A percentile compares a stretch with the other conserved stretches of the same genome.
Evolutionary conservation across 257 asterid species (phyloP).

Genomic region (Ilex asprella): DNA sequence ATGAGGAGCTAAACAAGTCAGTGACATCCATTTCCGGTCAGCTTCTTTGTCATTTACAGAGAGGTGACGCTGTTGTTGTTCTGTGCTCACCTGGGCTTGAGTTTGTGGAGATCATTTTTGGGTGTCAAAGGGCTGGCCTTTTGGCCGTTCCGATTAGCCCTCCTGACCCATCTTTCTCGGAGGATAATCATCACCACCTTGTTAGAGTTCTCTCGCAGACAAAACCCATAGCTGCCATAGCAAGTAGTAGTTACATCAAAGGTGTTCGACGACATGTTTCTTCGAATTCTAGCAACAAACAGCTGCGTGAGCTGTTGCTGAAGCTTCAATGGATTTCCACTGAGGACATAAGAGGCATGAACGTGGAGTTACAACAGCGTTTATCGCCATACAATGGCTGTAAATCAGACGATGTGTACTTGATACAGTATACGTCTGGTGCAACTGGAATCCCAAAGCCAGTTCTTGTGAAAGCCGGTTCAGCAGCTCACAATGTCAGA

Average conservation of each 20-base stretch:
- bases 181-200: slow-evolving; percentile 37
- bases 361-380: background rate
- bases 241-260: slow-evolving; percentile 31
- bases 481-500: slow-evolving; percentile 88
- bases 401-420: slow-evolving; percentile 42
- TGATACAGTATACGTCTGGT: slow-evolving; percentile 83
- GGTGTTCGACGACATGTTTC: slow-evolving; percentile 24
- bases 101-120: slow-evolving; percentile 53
- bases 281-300: slow-evolving; percentile 8
- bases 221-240: slow-evolving; percentile 67
- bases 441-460: slow-evolving; percentile 78
- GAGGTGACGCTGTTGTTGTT: slow-evolving; percentile 49
- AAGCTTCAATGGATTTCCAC: slow-evolving; percentile 40
- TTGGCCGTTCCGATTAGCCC: slow-evolving; percentile 49
- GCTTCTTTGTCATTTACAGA: slow-evolving; percentile 23
- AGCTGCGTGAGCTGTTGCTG: slow-evolving; percentile 26
- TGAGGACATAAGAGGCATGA: slow-evolving; percentile 29
- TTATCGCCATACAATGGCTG: slow-evolving; percentile 43
- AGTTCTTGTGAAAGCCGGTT: slow-evolving; percentile 64
- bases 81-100: slow-evolving; percentile 59
- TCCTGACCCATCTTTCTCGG: slow-evolving; percentile 34
- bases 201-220: slow-evolving; percentile 61
- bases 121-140: slow-evolving; percentile 75
- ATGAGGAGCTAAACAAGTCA: slow-evolving; percentile 40
- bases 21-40: slow-evolving; percentile 41